A percentile compares a stretch with the other conserved stretches of the same genome.
Conservation (phyloP, 139 green algal species). For the Pycnococcus provasolii region DNA sequence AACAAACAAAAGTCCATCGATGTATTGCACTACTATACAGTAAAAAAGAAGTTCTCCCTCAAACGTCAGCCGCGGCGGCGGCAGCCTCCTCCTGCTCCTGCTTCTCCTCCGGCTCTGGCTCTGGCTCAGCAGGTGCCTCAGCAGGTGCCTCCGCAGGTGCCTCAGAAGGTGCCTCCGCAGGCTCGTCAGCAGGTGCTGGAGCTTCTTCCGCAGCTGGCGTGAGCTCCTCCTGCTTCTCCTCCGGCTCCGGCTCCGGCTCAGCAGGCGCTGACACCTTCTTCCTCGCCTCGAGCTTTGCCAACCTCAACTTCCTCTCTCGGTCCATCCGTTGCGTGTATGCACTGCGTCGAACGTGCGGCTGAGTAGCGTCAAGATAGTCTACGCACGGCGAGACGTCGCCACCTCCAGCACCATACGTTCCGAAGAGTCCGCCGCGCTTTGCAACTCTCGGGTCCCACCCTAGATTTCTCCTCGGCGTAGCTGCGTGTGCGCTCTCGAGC, state of each 20-base stretch:
- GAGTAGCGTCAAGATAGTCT: not conserved
- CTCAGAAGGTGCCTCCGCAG: no score
- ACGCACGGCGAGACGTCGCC: not conserved
- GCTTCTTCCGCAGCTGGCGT: not conserved
- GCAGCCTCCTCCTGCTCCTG: not conserved
- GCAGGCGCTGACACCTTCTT: not conserved
- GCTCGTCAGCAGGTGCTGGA: not conserved
- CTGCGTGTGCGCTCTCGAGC: no score
- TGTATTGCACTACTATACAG: no score
- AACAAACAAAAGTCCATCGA: no score
- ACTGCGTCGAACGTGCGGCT: not conserved
- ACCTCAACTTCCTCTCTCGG: not conserved
- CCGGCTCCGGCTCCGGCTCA: not conserved
- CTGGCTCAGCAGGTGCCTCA: not conserved
- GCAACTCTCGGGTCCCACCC: no score
- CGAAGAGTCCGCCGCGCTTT: no score
- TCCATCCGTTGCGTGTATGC: not conserved
- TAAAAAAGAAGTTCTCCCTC: no score
- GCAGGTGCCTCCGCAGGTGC: no score
- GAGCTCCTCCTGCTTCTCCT: not conserved
- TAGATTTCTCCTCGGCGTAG: no score
- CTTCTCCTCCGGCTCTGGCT: not conserved
- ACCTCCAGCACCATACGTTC: not conserved
- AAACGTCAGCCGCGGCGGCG: not conserved
- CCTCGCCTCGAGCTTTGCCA: not conserved